A percentile compares a stretch with the other conserved stretches of the same genome.
phyloP scores from a whole-genome alignment of 2,329 filamentous ascomycete genomes.

The Reticulascus tulasneorum region DNA sequence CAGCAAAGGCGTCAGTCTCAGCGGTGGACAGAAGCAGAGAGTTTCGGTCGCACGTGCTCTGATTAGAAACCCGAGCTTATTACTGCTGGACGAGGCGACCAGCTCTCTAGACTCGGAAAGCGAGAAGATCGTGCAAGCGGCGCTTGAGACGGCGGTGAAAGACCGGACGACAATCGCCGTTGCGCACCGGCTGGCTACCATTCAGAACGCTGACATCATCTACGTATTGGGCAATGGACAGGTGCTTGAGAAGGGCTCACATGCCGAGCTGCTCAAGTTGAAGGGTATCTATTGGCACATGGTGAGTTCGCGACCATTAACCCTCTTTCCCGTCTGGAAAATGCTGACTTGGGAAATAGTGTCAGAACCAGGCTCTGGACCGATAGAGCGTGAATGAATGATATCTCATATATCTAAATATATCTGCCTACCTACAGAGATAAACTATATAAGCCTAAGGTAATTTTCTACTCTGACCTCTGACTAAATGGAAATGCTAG shows the following conservation, averaged over 20 bases:
- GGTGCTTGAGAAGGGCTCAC: slow-evolving; percentile 34
- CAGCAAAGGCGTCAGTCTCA: slow-evolving; percentile 64
- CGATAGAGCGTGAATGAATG: too few species aligned
- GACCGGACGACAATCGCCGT: slow-evolving; percentile 25
- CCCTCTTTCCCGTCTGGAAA: too few species aligned
- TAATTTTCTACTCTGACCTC: too few species aligned
- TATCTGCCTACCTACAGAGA: too few species aligned
- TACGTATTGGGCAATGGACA: slow-evolving; percentile 36
- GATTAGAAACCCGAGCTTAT: slow-evolving; percentile 54
- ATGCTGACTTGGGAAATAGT: too few species aligned
- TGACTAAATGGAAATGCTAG: too few species aligned
- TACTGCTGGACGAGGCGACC: slow-evolving; percentile 68
- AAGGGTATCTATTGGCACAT: background rate
- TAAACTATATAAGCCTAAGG: too few species aligned
- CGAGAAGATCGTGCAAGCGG: slow-evolving; percentile 48
- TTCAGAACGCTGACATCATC: slow-evolving; percentile 37
- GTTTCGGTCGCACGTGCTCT: slow-evolving; percentile 63
- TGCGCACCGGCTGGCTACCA: slow-evolving; percentile 36
- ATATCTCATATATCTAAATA: too few species aligned
- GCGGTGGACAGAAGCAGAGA: slow-evolving; percentile 63
- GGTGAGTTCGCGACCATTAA: too few species aligned
- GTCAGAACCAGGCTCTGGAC: too few species aligned
- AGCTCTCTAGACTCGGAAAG: slow-evolving; percentile 60
- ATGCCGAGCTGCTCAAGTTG: slow-evolving; percentile 26
- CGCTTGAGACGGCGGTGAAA: slow-evolving; percentile 18